These are phyloP conservation scores for Alopecurus myosuroides DNA, from an alignment of 176 grass and related monocot genomes.

Conservation along the genomic window DNA sequence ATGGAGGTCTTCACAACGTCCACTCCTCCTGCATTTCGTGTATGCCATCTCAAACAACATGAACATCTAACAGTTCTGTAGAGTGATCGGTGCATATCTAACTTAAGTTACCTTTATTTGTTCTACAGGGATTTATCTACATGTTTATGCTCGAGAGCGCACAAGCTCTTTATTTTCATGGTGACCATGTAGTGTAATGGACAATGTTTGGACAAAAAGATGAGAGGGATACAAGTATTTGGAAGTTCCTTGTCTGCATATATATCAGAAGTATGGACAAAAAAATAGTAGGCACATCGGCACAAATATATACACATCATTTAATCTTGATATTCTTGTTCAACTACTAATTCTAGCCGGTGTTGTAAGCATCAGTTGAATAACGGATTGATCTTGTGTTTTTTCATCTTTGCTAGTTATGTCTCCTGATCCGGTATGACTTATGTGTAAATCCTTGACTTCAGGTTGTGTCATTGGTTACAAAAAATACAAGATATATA, in stretches of 20 bases:
- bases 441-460: background rate
- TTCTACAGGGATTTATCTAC: constrained; percentile 60
- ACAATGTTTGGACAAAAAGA: background rate
- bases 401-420: background rate
- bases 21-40: background rate
- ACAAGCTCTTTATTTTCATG: background rate
- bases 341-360: background rate
- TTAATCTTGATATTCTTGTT: background rate
- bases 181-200: background rate
- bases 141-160: constrained; percentile 61
- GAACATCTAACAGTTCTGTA: background rate
- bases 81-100: background rate
- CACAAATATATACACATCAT: background rate
- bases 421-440: background rate
- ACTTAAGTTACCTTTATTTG: background rate
- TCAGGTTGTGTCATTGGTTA: background rate
- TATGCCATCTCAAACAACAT: background rate
- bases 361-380: background rate
- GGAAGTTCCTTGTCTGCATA: background rate
- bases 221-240: no score
- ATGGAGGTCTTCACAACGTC: background rate
- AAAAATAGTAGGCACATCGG: background rate
- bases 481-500: background rate
- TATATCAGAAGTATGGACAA: background rate
- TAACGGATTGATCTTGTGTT: background rate